A percentile compares a stretch with the other conserved stretches of the same genome.
phyloP scores from a whole-genome alignment of 1,284 basidiomycete species.

The Moniliophthora roreri region DNA sequence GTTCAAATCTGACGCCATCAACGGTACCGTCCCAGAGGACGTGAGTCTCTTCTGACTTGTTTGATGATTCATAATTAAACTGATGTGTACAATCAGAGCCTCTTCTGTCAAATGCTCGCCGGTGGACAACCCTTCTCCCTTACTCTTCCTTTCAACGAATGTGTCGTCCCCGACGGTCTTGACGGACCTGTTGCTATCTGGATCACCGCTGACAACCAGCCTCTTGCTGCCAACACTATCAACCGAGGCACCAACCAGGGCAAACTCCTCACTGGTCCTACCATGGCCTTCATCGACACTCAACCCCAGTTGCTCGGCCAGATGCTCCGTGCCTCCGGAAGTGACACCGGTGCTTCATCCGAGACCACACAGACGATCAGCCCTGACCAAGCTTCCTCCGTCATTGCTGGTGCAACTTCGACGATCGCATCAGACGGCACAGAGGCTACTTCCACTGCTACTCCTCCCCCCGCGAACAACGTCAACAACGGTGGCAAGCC shows the following conservation, averaged over 20 bases:
- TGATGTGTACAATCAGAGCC: slow-evolving; percentile 33
- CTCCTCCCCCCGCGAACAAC: slow-evolving; percentile 16
- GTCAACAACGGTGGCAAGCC: slow-evolving; percentile 27
- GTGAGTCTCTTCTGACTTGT: slow-evolving; percentile 33
- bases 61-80: not conserved
- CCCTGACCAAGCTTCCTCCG: slow-evolving; percentile 44
- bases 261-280: slow-evolving; percentile 71
- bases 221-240: slow-evolving; percentile 62
- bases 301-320: slow-evolving; percentile 48
- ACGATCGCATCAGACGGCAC: slow-evolving; percentile 21
- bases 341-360: slow-evolving; percentile 17
- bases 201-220: slow-evolving; percentile 63
- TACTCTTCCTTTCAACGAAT: slow-evolving; percentile 56
- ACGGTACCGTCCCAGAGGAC: slow-evolving; percentile 42
- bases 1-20: slow-evolving; percentile 59
- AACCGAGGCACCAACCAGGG: slow-evolving; percentile 56
- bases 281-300: slow-evolving; percentile 65
- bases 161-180: slow-evolving; percentile 61
- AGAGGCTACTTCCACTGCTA: slow-evolving; percentile 19
- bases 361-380: slow-evolving; percentile 42
- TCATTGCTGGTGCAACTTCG: slow-evolving; percentile 36
- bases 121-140: slow-evolving; percentile 61
- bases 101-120: slow-evolving; percentile 77
- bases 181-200: slow-evolving; percentile 74
- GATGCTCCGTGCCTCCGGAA: slow-evolving; percentile 33